Percentiles rank a stretch among this genome's conserved stretches.
Evolutionary conservation across 2,329 filamentous ascomycete genomes (phyloP).

Genomic region (Monilinia vaccinii-corymbosi): DNA sequence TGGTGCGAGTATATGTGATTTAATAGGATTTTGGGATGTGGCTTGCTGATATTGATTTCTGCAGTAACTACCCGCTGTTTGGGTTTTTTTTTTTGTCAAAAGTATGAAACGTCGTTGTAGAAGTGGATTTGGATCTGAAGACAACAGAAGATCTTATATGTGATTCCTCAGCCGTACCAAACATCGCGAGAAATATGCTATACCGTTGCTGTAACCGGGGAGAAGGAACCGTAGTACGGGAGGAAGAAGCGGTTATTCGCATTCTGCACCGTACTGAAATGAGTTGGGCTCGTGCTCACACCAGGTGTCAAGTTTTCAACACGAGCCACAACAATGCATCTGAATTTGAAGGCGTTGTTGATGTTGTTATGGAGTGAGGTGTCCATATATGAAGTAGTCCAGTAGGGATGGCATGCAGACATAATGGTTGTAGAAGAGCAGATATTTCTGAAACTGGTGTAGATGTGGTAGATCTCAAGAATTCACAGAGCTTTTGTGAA

Average conservation of each 20-base stretch:
- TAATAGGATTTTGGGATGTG: not conserved
- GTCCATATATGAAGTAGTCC: not conserved
- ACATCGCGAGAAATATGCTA: not conserved
- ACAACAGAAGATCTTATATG: not conserved
- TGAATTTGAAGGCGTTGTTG: not conserved
- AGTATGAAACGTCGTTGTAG: not conserved
- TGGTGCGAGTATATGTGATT: not conserved
- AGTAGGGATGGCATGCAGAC: not conserved
- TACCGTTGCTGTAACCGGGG: not conserved
- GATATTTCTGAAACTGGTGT: not conserved
- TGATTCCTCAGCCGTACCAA: not conserved
- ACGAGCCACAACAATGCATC: not conserved
- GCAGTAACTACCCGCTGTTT: not conserved
- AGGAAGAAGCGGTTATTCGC: not conserved
- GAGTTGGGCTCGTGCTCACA: not conserved
- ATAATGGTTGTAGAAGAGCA: not conserved
- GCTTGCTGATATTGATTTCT: not conserved
- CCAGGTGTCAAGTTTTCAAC: not conserved
- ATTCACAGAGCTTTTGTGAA: not conserved
- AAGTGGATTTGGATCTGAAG: not conserved
- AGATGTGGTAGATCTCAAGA: not conserved
- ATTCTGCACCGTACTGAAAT: not conserved
- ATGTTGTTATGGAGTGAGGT: not conserved
- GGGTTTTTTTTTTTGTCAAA: no score
- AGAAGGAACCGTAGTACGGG: not conserved